Evolutionary conservation across 768 basidiomycete genomes (phyloP).

Genomic region (Phallus indusiatus): DNA sequence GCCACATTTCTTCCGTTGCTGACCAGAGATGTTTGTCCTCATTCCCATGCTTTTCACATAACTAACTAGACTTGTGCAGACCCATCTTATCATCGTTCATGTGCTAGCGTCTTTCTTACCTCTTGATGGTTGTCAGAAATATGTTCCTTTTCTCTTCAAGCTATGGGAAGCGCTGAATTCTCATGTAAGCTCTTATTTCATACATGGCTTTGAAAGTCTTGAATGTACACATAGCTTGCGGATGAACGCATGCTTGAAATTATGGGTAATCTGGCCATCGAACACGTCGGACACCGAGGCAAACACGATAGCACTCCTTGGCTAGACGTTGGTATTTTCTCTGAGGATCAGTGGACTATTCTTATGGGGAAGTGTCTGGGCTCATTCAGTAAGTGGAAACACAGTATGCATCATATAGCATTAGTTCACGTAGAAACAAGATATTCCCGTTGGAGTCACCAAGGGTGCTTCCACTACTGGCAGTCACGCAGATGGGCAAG

Average conservation of each 20-base stretch:
- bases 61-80: conserved; percentile 28
- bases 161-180: conserved; percentile 61
- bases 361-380: conserved; percentile 75
- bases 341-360: conserved; percentile 71
- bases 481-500: conserved; percentile 56
- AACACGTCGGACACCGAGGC: conserved; percentile 50
- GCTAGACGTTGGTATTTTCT: conserved; percentile 89
- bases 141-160: conserved; percentile 62
- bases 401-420: neutral
- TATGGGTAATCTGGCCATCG: conserved; percentile 59
- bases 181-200: conserved; percentile 6
- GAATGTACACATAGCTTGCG: conserved; percentile 49
- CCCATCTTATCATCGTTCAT: conserved; percentile 59
- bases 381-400: conserved; percentile 54
- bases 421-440: conserved; percentile 24
- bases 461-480: conserved; percentile 57
- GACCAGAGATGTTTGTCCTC: conserved; percentile 53
- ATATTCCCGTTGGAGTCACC: conserved; percentile 63
- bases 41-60: neutral
- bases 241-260: conserved; percentile 71
- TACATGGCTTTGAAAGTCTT: neutral
- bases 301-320: conserved; percentile 49
- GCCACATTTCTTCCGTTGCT: conserved; percentile 58
- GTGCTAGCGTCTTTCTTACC: conserved; percentile 75
- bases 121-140: conserved; percentile 51